These are phyloP conservation scores for Hyparrhenia diplandra DNA, from an alignment of 176 grass and related monocot species.

Conservation along the genomic window DNA sequence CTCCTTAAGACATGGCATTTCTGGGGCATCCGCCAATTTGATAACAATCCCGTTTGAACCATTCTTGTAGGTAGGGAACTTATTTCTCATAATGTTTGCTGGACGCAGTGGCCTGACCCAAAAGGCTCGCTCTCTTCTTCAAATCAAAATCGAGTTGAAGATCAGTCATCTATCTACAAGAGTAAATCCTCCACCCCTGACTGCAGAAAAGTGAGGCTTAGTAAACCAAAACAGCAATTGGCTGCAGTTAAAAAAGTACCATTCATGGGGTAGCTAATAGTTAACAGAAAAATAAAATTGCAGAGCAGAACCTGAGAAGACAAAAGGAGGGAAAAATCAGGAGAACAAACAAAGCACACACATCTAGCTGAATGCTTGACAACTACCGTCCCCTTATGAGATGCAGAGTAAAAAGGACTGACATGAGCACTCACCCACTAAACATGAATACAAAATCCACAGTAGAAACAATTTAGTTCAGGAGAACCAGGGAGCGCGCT, in stretches of 20 bases:
- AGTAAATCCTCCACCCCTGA: neutral
- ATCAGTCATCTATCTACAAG: conserved; percentile 46
- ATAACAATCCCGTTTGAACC: conserved; percentile 50
- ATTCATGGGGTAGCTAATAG: neutral
- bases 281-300: neutral
- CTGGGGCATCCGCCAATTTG: conserved; percentile 40
- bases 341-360: neutral
- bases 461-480: neutral
- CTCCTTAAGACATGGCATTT: conserved; percentile 50
- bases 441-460: neutral
- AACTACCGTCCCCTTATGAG: neutral
- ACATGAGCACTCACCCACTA: neutral
- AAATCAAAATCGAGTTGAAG: conserved; percentile 39
- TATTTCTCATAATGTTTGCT: conserved; percentile 49
- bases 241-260: neutral
- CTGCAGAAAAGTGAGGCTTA: neutral
- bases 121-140: conserved; percentile 15
- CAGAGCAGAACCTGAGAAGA: neutral
- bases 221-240: neutral
- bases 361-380: neutral
- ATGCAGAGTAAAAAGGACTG: neutral
- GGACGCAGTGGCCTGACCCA: conserved; percentile 39
- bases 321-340: neutral
- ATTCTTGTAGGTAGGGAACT: conserved; percentile 62
- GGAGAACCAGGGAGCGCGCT: neutral